Evolutionary conservation across 1,139 yeast genomes (phyloP), one percentile per base, ranked within the genome.

Genomic region (Trichomonascaceae sp.): DNA sequence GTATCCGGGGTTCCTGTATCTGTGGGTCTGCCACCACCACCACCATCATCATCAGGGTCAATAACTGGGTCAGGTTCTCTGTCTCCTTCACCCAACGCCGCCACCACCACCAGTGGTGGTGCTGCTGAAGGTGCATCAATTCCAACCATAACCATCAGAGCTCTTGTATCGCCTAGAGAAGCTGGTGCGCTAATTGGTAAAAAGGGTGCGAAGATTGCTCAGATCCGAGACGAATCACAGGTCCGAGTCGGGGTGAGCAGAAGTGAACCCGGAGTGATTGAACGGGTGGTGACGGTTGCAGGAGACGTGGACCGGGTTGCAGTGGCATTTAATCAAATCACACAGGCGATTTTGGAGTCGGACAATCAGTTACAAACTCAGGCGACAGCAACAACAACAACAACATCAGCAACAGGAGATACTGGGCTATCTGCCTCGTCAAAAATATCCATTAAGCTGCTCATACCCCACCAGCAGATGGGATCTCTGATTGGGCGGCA

Each of bases 151-250:
- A 55, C 63, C 8, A 40, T 59, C 23, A 67, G 95, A 45, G 71
- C 85, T 2, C 64, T 85, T 29, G 82, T 85, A 16, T 74, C 92
- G 9, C 74, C 92, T 37, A 80, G 79, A 52, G 96, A 85, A 57
- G 87, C 94, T 11, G 95, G 95, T 14, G 80, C 87, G 42, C 74
- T 85, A 42, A 85, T 85, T 49, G 96, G 96, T 31, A 81, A 80
- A 48, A 78, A 74, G 45, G 96, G 96, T 29, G 67, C 70, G 39
- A 81, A 79, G 35, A 85, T 85, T 41, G 81, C 87, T 38, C 70
- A 73, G 25, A 74, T 85, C 35, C 68, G 95, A 44, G 85, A 74
- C 32, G 71, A 70, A 42, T 81, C 92, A 28, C 72, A 72, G 38
- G 87, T 89, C 41, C 81, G 79, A 54, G 94, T 94, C 4, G 95